Percentiles rank a stretch among this genome's conserved stretches.
Evolutionary conservation across 2,329 filamentous ascomycete species (phyloP).

Genomic region (Cladophialophora bantiana): DNA sequence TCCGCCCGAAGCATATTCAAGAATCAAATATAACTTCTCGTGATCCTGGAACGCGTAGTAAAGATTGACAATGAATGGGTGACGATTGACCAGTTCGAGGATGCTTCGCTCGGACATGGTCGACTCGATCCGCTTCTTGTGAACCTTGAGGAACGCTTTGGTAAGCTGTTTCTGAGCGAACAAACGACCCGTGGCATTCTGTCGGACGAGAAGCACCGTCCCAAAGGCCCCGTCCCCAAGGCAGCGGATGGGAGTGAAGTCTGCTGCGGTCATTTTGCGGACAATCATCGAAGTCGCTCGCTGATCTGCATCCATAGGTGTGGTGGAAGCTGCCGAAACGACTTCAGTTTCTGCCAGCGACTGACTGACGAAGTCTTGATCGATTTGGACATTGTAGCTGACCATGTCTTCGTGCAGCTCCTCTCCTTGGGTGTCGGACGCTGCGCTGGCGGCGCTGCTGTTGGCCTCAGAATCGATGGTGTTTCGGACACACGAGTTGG

Average conservation of each 20-base stretch:
- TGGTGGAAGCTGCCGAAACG: conserved; percentile 56
- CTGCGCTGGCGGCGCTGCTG: conserved; percentile 66
- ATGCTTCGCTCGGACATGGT: conserved; percentile 97
- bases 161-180: conserved; percentile 99
- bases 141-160: conserved; percentile 92
- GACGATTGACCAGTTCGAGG: conserved; percentile 91
- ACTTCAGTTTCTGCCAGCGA: conserved; percentile 52
- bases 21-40: conserved; percentile 94
- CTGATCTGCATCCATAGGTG: conserved; percentile 59
- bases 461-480: conserved; percentile 52
- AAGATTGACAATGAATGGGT: conserved; percentile 97
- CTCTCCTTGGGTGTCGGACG: conserved; percentile 68
- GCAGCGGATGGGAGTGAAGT: conserved; percentile 90
- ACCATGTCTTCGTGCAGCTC: conserved; percentile 75
- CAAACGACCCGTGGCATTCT: conserved; percentile 82
- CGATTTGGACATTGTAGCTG: conserved; percentile 83
- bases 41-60: conserved; percentile 99
- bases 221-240: conserved; percentile 96
- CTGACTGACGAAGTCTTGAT: conserved; percentile 80
- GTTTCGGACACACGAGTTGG: conserved; percentile 63
- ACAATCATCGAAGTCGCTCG: conserved; percentile 48
- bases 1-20: conserved; percentile 96
- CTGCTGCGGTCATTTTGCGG: conserved; percentile 87
- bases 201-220: conserved; percentile 91
- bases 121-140: conserved; percentile 95